A percentile compares a stretch with the other conserved stretches of the same genome.
Conservation (phyloP, 1,139 yeast species). For the Lodderomyces margitis region DNA sequence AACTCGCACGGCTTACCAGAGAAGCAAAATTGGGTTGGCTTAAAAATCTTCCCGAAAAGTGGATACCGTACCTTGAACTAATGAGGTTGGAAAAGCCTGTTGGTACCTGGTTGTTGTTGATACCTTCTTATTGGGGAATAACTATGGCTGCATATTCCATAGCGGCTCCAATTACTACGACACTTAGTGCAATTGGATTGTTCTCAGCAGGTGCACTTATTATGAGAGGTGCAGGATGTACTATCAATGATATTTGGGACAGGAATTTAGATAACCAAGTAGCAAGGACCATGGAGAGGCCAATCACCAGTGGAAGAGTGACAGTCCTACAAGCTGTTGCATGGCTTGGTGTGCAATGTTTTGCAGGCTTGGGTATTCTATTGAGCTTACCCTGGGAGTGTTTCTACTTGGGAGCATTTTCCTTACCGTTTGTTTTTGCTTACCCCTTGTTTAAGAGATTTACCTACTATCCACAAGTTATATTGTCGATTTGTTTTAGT, state of each 20-base stretch:
- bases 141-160: constrained; percentile 81
- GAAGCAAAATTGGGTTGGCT: constrained; percentile 60
- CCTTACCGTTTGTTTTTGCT: constrained; percentile 75
- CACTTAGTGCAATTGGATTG: constrained; percentile 56
- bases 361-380: constrained; percentile 73
- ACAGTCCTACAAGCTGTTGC: constrained; percentile 67
- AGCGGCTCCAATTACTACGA: constrained; percentile 63
- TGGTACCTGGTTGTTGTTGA: constrained; percentile 78
- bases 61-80: constrained; percentile 89
- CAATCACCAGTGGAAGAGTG: constrained; percentile 86
- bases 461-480: constrained; percentile 91
- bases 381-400: constrained; percentile 76
- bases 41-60: constrained; percentile 59
- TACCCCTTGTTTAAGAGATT: constrained; percentile 93
- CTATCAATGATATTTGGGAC: constrained; percentile 87
- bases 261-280: constrained; percentile 81
- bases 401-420: constrained; percentile 77
- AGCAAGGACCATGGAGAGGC: constrained; percentile 83
- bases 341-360: constrained; percentile 73
- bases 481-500: constrained; percentile 77
- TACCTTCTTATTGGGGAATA: constrained; percentile 82
- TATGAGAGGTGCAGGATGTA: constrained; percentile 98
- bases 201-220: constrained; percentile 83
- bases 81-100: constrained; percentile 93
- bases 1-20: constrained; percentile 56